phyloP scores from a whole-genome alignment of 192 early-diverging fungal genomes.

The Podila minutissima region DNA sequence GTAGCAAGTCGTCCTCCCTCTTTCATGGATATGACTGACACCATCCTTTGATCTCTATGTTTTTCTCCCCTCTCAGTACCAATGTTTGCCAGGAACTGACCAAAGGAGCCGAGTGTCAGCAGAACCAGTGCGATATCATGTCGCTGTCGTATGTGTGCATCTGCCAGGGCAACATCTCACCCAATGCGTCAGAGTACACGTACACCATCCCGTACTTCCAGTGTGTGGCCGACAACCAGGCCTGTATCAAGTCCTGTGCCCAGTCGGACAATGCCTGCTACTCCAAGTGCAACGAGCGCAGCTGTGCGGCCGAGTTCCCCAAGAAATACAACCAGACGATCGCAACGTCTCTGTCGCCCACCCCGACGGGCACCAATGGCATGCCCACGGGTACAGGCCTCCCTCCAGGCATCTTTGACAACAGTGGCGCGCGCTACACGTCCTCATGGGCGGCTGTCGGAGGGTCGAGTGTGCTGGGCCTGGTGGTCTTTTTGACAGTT shows the following conservation, averaged over 20 bases:
- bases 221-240: constrained; percentile 29
- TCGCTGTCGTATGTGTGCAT: constrained; percentile 19
- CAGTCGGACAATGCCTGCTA: constrained; percentile 32
- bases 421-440: background rate
- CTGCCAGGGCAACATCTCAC: constrained; percentile 28
- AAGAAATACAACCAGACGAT: constrained; percentile 49
- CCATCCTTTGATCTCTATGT: background rate
- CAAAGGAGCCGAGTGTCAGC: constrained; percentile 15
- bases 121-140: constrained; percentile 35
- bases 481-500: constrained; percentile 38
- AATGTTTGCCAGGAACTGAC: constrained; percentile 46
- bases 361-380: constrained; percentile 7
- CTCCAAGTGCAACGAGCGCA: constrained; percentile 18
- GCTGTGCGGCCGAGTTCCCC: constrained; percentile 35
- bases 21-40: background rate
- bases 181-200: constrained; percentile 44
- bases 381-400: constrained; percentile 11
- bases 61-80: constrained; percentile 7
- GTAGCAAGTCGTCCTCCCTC: background rate
- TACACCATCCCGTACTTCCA: constrained; percentile 46
- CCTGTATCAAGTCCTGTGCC: constrained; percentile 20
- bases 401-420: constrained; percentile 31
- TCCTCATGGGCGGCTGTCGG: constrained; percentile 19
- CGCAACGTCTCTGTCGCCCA: constrained; percentile 15
- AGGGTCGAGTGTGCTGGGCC: constrained; percentile 34